Conservation (phyloP, 2,329 filamentous ascomycete genomes). For the Microsporum canis region DNA sequence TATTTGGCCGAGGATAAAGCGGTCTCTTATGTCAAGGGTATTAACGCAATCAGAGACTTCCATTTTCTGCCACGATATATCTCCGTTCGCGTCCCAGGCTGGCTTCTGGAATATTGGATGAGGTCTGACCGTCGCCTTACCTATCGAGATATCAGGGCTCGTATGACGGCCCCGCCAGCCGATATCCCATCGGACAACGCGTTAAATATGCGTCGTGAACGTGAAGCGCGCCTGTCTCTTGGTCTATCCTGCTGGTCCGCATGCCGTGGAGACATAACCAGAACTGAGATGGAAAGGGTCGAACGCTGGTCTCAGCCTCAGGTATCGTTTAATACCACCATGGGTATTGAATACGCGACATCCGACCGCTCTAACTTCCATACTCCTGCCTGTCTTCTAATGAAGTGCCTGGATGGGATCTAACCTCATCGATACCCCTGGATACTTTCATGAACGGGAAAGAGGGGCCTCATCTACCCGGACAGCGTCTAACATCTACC, state of each 20-base stretch:
- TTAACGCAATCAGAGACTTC: slow-evolving; percentile 17
- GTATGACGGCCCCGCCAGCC: slow-evolving; percentile 17
- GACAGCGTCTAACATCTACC: slow-evolving; percentile 10
- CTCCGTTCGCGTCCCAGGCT: slow-evolving; percentile 17
- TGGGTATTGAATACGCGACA: slow-evolving; percentile 15
- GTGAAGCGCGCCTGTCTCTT: slow-evolving; percentile 19
- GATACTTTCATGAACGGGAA: slow-evolving; percentile 16
- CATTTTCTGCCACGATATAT: slow-evolving; percentile 22
- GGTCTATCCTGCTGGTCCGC: slow-evolving; percentile 21
- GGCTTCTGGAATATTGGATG: slow-evolving; percentile 25
- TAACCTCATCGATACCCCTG: slow-evolving; percentile 11
- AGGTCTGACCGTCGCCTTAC: slow-evolving; percentile 20
- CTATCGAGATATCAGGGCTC: slow-evolving; percentile 22
- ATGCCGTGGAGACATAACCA: slow-evolving; percentile 13
- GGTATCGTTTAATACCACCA: slow-evolving; percentile 21
- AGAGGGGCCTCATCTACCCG: slow-evolving; percentile 9
- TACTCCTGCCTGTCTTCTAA: slow-evolving; percentile 12
- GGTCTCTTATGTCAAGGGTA: slow-evolving; percentile 10
- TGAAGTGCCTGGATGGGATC: slow-evolving; percentile 11
- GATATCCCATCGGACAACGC: slow-evolving; percentile 18
- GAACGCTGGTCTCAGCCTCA: slow-evolving; percentile 19
- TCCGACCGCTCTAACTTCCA: background rate
- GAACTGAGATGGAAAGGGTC: slow-evolving; percentile 21
- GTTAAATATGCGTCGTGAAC: slow-evolving; percentile 21
- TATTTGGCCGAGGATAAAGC: slow-evolving; percentile 14